Percentiles rank a stretch among this genome's conserved stretches.
phyloP scores from a whole-genome alignment of 768 basidiomycete species.

The Tricholoma furcatifolium region DNA sequence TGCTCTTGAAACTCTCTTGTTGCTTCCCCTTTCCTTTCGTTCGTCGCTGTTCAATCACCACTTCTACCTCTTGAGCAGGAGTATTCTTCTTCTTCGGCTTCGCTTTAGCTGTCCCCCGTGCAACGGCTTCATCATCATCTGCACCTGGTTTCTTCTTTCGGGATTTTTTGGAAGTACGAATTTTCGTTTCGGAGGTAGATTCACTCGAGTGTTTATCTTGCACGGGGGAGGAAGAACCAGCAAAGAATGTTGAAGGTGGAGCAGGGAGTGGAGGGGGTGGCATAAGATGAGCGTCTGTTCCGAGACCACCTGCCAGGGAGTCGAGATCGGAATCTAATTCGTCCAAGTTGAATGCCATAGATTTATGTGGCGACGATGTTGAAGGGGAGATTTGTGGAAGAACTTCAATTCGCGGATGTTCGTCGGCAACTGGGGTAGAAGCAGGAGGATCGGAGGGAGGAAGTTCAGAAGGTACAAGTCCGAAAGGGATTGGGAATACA shows the following conservation, averaged over 20 bases:
- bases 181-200: not conserved
- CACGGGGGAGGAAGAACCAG: conserved; percentile 40
- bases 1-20: conserved; percentile 39
- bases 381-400: conserved; percentile 26
- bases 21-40: conserved; percentile 28
- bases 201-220: not conserved
- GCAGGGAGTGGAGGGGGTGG: conserved; percentile 15
- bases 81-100: conserved; percentile 24
- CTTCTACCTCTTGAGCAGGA: conserved; percentile 23
- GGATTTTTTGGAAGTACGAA: conserved; percentile 7
- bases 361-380: conserved; percentile 30
- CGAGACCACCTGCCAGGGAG: not conserved
- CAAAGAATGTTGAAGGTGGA: conserved; percentile 46
- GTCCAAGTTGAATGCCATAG: conserved; percentile 22
- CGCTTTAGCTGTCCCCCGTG: conserved; percentile 15
- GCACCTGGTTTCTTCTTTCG: conserved; percentile 18
- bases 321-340: conserved; percentile 23
- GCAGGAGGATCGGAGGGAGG: conserved; percentile 35
- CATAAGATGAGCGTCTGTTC: conserved; percentile 11
- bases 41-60: conserved; percentile 16
- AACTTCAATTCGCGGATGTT: conserved; percentile 34
- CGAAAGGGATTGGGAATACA: conserved; percentile 16
- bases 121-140: not conserved
- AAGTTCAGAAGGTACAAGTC: conserved; percentile 21
- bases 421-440: conserved; percentile 24